A percentile compares a stretch with the other conserved stretches of the same genome.
Evolutionary conservation across 305 asterid genomes (phyloP).

Genomic region (Fraxinus angustifolia): DNA sequence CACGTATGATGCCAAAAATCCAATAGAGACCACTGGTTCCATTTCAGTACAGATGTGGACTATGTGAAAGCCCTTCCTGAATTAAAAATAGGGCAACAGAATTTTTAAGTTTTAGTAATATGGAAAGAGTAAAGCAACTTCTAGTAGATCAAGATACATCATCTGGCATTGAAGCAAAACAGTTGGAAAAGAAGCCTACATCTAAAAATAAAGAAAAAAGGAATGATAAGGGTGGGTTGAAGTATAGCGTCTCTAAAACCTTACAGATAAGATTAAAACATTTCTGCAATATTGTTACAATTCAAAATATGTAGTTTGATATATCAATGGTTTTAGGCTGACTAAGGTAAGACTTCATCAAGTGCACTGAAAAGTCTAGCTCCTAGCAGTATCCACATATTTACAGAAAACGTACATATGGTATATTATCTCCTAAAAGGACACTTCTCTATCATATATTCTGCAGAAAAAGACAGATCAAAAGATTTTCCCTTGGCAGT

Average conservation of each 20-base stretch:
- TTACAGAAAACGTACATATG: neutral
- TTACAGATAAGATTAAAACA: neutral
- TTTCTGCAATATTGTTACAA: neutral
- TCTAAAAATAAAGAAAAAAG: slow-evolving; percentile 1
- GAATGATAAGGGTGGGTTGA: neutral
- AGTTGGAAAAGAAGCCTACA: slow-evolving; percentile 7
- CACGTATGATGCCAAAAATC: slow-evolving; percentile 69
- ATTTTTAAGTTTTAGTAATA: slow-evolving; percentile 10
- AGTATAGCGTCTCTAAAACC: slow-evolving; percentile 5
- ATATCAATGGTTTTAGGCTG: neutral
- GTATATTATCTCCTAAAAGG: neutral
- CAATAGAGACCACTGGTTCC: slow-evolving; percentile 76
- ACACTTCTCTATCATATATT: neutral
- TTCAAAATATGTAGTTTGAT: neutral
- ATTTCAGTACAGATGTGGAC: slow-evolving; percentile 84
- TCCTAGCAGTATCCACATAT: neutral
- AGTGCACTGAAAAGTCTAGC: neutral
- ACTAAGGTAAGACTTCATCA: neutral
- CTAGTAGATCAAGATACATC: neutral
- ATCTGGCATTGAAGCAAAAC: slow-evolving; percentile 11
- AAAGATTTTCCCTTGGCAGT: neutral
- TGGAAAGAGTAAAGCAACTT: slow-evolving; percentile 6
- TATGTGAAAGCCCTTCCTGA: slow-evolving; percentile 64
- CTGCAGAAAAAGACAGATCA: slow-evolving; percentile 1
- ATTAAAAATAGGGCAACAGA: slow-evolving; percentile 17